phyloP scores from a whole-genome alignment of 1,284 basidiomycete species.

The Rhodotorula sp. region DNA sequence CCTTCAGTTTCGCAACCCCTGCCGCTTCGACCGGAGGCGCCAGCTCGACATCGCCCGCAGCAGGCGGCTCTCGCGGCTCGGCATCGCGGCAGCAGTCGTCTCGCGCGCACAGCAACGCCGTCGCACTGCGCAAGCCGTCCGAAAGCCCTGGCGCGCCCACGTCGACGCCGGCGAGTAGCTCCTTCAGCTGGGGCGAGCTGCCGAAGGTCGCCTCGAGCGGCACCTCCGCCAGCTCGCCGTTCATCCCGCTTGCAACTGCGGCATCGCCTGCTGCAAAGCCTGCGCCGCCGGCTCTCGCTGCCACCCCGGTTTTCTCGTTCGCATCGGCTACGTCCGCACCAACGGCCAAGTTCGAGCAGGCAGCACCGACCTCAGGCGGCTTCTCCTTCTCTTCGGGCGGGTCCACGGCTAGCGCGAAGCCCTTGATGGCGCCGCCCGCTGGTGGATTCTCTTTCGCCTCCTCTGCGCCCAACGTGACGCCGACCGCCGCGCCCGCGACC shows the following conservation, averaged over 20 bases:
- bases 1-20: conserved; percentile 8
- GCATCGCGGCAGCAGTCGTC: conserved; percentile 1
- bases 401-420: background rate
- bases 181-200: conserved; percentile 32
- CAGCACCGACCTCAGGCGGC: background rate
- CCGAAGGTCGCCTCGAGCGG: background rate
- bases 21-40: background rate
- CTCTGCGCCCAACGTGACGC: background rate
- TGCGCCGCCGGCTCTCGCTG: background rate
- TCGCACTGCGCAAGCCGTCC: background rate
- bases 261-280: conserved; percentile 3
- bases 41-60: background rate
- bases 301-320: background rate
- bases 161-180: background rate
- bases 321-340: background rate
- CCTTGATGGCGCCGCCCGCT: background rate
- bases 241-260: background rate
- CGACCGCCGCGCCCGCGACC: background rate
- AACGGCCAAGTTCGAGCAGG: background rate
- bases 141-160: background rate
- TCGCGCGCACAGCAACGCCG: conserved; percentile 7
- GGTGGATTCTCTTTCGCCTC: background rate
- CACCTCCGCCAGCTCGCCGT: no score
- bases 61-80: conserved; percentile 8
- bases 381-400: background rate